These are phyloP conservation scores for Baeospora myosura DNA, from an alignment of 1,284 basidiomycete genomes.

Conservation along the genomic window DNA sequence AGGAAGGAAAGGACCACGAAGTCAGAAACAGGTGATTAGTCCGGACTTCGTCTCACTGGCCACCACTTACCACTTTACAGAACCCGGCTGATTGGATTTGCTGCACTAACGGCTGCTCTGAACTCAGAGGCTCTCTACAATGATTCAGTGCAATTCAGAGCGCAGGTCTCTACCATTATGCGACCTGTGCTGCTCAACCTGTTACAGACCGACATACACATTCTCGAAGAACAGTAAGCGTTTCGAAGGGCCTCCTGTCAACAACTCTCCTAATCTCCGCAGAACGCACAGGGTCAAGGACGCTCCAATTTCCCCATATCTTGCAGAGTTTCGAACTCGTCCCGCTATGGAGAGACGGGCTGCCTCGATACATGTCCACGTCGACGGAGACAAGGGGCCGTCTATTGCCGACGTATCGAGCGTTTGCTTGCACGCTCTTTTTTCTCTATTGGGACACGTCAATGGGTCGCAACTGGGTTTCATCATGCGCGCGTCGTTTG, in stretches of 20 bases:
- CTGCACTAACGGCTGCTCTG: constrained; percentile 74
- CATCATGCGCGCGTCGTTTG: constrained; percentile 66
- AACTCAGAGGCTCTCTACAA: constrained; percentile 83
- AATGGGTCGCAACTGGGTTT: constrained; percentile 71
- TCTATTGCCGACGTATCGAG: constrained; percentile 67
- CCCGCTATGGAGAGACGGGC: constrained; percentile 75
- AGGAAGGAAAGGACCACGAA: constrained; percentile 48
- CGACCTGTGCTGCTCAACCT: constrained; percentile 71
- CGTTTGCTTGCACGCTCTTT: constrained; percentile 67
- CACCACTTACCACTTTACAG: constrained; percentile 31
- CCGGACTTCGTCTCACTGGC: not conserved
- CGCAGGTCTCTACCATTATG: constrained; percentile 68
- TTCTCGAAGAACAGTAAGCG: constrained; percentile 65
- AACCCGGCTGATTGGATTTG: constrained; percentile 79
- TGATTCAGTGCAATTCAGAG: constrained; percentile 66
- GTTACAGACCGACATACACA: constrained; percentile 52
- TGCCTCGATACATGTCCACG: constrained; percentile 79
- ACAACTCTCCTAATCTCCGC: not conserved
- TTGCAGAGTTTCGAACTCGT: constrained; percentile 72
- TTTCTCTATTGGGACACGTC: constrained; percentile 70
- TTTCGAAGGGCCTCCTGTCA: not conserved
- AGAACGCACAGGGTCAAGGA: constrained; percentile 60
- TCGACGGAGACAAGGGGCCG: constrained; percentile 85
- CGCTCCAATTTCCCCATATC: constrained; percentile 65
- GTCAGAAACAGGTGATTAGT: constrained; percentile 53